Evolutionary conservation across 768 basidiomycete genomes (phyloP), one percentile per base, ranked within the genome.

Genomic region (Termitomyces sp.): DNA sequence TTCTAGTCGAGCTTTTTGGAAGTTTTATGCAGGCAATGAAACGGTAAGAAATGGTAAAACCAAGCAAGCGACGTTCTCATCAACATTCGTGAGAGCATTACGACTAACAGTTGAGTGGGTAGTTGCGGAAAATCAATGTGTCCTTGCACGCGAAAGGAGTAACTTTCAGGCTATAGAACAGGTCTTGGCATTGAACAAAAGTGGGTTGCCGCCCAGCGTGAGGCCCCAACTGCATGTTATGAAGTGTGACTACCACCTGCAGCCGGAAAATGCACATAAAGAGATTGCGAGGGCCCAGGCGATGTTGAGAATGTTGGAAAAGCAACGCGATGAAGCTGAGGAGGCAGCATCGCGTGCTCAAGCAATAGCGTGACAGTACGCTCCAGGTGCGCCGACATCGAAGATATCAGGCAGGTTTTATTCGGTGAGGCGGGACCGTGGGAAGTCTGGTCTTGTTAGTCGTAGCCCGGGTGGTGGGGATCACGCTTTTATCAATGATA

Each of bases 241-340:
- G 74, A 78, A 41, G 60, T 75, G 14, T 68, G 70, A 30, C 50
- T 77, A 74, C 50, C 69, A 75, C 33, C 64, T 71, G 26, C 73
- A 78, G 60, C 63, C 75, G n/a, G 68, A 73, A 40, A 71, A 67
- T 55, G 75, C 76, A 2, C 72, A 73, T 55, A 70, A 73, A 54
- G 83, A 87, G 64, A 81, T 86, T 43, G 63, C 69, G 21, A 75
- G 78, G 33, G 81, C 80, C 4, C 78, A 83, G 62, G 75, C 77
- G 5, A 71, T 78, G 5, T 65, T 84, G 42, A 75, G 71, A 57
- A 69, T 70, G 1, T 66, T 80, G 6, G 81, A 84, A 66, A 70
- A 68, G 11, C 76, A 84, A 56, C 75, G 81, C 23, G 76, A 83
- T 28, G 80, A 85, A 7, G 85, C 85, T 0, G 83, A 85, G 64